Conservation (phyloP, 345 rosid species). For the Kandelia obovata region DNA sequence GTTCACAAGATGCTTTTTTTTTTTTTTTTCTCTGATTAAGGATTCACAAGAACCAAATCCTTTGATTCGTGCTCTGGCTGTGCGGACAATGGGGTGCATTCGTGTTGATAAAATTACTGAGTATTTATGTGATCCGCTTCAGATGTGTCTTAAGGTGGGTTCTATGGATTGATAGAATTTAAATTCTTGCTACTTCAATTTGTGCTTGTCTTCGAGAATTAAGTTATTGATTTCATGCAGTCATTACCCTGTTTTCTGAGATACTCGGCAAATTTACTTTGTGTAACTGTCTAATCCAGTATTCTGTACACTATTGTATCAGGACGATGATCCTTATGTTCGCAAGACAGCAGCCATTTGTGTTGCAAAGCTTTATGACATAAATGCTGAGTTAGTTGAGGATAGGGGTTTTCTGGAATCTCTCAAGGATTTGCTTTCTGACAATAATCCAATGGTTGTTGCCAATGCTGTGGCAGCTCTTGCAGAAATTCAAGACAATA, state of each 20-base stretch:
- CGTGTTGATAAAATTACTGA: conserved; percentile 99
- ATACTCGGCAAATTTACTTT: neutral
- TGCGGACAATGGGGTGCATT: conserved; percentile 99
- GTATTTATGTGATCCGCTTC: conserved; percentile 98
- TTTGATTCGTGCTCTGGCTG: conserved; percentile 95
- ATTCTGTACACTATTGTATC: conserved; percentile 18
- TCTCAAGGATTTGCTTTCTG: conserved; percentile 96
- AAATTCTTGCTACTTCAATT: conserved; percentile 42
- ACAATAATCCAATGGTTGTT: conserved; percentile 99
- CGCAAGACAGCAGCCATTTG: conserved; percentile 98
- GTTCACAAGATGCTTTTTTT: conserved; percentile 31
- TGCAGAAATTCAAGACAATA: conserved; percentile 96
- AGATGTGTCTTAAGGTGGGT: conserved; percentile 95
- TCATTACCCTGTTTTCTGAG: neutral
- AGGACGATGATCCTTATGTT: conserved; percentile 99
- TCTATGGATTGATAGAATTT: conserved; percentile 54
- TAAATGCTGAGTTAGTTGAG: conserved; percentile 97
- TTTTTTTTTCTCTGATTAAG: no score
- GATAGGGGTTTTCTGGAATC: conserved; percentile 97
- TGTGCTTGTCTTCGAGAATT: conserved; percentile 8
- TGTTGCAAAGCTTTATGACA: conserved; percentile 97
- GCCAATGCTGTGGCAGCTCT: conserved; percentile 99
- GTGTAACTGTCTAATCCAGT: conserved; percentile 6
- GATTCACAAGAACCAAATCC: conserved; percentile 88
- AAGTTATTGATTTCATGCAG: neutral